Conservation (phyloP, 306 rosid genomes). For the Corylus heterophylla region DNA sequence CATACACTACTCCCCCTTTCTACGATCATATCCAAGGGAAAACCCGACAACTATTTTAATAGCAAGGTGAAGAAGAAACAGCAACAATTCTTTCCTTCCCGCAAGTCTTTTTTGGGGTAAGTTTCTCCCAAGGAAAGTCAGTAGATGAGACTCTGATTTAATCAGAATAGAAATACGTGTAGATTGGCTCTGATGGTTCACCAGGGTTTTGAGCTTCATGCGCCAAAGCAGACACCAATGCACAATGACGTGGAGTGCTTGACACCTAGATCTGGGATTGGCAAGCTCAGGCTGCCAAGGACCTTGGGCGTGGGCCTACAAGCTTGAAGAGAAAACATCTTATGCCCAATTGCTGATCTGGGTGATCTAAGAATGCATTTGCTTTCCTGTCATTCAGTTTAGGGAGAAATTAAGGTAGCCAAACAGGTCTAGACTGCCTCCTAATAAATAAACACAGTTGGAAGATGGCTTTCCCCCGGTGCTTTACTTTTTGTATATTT, state of each 20-base stretch:
- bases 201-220: constrained; percentile 64
- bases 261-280: constrained; percentile 40
- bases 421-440: constrained; percentile 34
- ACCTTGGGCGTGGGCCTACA: constrained; percentile 56
- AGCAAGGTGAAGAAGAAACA: background rate
- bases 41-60: background rate
- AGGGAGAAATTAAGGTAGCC: constrained; percentile 54
- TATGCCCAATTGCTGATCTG: constrained; percentile 62
- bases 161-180: constrained; percentile 25
- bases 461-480: background rate
- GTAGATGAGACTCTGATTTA: constrained; percentile 16
- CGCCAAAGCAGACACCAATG: constrained; percentile 49
- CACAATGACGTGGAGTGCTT: constrained; percentile 36
- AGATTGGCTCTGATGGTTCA: constrained; percentile 52
- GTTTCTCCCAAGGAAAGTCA: background rate
- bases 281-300: constrained; percentile 54
- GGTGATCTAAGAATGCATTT: constrained; percentile 72
- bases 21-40: background rate
- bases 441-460: constrained; percentile 4
- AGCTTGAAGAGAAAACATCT: constrained; percentile 53
- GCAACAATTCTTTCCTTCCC: constrained; percentile 8
- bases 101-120: background rate
- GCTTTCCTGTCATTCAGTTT: constrained; percentile 74
- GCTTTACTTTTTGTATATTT: background rate
- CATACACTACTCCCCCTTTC: background rate